Evolutionary conservation across 202 grass and related monocot genomes (phyloP).

Genomic region (Elaeis oleifera): DNA sequence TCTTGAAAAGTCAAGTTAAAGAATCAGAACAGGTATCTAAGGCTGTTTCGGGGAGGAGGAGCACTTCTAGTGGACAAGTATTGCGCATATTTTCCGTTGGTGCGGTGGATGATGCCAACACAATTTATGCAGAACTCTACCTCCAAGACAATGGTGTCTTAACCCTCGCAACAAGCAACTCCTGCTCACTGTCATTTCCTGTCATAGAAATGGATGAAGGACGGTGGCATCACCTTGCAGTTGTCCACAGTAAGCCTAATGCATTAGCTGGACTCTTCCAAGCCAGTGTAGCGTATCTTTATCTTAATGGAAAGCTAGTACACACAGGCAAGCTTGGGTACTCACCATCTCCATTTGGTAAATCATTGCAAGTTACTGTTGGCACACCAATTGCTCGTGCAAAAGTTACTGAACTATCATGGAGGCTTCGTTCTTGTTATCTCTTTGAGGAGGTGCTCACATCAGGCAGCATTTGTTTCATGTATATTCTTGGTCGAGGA

Average conservation of each 20-base stretch:
- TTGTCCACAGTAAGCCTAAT: conserved; percentile 98
- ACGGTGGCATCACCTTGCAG: conserved; percentile 95
- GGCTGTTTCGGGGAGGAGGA: conserved; percentile 47
- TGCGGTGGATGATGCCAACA: conserved; percentile 67
- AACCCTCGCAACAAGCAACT: conserved; percentile 86
- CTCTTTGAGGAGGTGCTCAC: conserved; percentile 95
- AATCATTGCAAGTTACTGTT: conserved; percentile 97
- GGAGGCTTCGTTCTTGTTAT: conserved; percentile 84
- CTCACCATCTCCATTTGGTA: conserved; percentile 71
- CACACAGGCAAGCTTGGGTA: conserved; percentile 99
- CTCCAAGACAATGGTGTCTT: conserved; percentile 89
- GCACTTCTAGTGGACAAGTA: conserved; percentile 37
- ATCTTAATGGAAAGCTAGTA: conserved; percentile 89
- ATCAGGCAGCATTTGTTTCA: conserved; percentile 85
- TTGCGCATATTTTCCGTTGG: conserved; percentile 92
- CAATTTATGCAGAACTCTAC: conserved; percentile 80
- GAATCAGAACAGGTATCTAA: conserved; percentile 65
- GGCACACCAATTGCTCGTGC: conserved; percentile 57
- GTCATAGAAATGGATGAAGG: conserved; percentile 87
- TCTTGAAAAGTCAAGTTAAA: conserved; percentile 67
- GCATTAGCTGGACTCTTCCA: conserved; percentile 97
- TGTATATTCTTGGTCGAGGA: conserved; percentile 96
- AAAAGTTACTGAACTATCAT: conserved; percentile 73
- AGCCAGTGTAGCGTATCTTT: conserved; percentile 87
- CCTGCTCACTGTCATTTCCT: conserved; percentile 76